A percentile compares a stretch with the other conserved stretches of the same genome.
Conservation (phyloP, 2,329 filamentous ascomycete species). For the Ilyonectria robusta region DNA sequence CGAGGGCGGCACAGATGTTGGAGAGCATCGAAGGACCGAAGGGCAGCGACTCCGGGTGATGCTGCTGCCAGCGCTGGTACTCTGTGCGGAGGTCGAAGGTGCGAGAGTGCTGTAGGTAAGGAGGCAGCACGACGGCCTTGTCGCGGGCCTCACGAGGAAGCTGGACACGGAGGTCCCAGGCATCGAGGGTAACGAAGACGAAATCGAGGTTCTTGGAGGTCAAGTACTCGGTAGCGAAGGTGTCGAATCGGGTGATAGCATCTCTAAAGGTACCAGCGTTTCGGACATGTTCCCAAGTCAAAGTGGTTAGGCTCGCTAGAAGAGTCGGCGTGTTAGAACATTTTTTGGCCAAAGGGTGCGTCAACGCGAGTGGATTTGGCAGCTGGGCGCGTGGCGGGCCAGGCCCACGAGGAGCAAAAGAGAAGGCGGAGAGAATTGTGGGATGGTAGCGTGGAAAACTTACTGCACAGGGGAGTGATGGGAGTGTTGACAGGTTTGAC, state of each 20-base stretch:
- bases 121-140: conserved; percentile 96
- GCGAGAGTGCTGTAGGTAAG: conserved; percentile 97
- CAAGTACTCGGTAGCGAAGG: conserved; percentile 93
- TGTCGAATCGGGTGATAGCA: conserved; percentile 94
- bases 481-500: conserved; percentile 99
- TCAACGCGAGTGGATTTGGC: conserved; percentile 23
- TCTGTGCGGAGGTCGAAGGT: conserved; percentile 97
- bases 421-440: conserved; percentile 36
- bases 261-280: conserved; percentile 98
- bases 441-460: conserved; percentile 62
- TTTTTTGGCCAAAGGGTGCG: conserved; percentile 18
- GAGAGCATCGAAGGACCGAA: conserved; percentile 96
- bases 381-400: conserved; percentile 32
- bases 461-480: conserved; percentile 98
- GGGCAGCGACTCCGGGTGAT: conserved; percentile 96
- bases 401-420: conserved; percentile 37
- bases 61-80: conserved; percentile 98
- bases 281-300: conserved; percentile 99
- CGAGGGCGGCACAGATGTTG: conserved; percentile 97
- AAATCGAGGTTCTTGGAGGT: conserved; percentile 94
- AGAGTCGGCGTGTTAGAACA: conserved; percentile 38
- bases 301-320: conserved; percentile 92
- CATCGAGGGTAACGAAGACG: conserved; percentile 97
- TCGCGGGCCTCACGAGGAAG: conserved; percentile 97
- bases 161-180: conserved; percentile 98